Evolutionary conservation across 2,329 filamentous ascomycete genomes (phyloP).

Genomic region (Leptographium radiaticola): DNA sequence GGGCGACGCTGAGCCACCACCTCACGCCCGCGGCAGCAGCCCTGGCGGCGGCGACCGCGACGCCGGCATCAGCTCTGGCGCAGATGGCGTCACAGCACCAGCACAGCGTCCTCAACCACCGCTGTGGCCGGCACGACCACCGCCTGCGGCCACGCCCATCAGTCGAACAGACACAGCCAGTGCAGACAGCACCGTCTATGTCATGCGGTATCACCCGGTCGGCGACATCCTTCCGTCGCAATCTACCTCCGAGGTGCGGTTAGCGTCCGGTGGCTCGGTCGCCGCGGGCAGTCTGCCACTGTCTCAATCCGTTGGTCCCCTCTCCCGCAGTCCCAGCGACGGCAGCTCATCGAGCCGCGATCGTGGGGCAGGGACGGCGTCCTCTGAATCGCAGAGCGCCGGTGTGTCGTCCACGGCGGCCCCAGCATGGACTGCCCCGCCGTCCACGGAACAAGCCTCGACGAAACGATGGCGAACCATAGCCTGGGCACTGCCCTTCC

Average conservation of each 20-base stretch:
- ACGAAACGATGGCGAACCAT: slow-evolving; percentile 18
- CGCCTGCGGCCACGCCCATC: slow-evolving; percentile 40
- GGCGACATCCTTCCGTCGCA: slow-evolving; percentile 34
- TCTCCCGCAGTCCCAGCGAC: slow-evolving; percentile 10
- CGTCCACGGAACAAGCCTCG: slow-evolving; percentile 4
- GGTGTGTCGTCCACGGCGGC: not conserved
- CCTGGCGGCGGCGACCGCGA: not conserved
- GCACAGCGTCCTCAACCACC: slow-evolving; percentile 25
- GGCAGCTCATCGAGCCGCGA: slow-evolving; percentile 2
- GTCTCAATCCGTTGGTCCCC: not conserved
- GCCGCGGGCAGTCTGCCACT: not conserved
- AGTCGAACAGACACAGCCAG: slow-evolving; percentile 51
- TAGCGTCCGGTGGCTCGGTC: not conserved
- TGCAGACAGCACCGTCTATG: slow-evolving; percentile 51
- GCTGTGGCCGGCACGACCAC: slow-evolving; percentile 42
- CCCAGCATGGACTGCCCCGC: slow-evolving; percentile 14
- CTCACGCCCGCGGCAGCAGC: not conserved
- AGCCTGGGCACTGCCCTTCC: slow-evolving; percentile 19
- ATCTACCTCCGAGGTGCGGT: slow-evolving; percentile 25
- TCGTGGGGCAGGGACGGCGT: not conserved
- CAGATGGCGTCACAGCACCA: not conserved
- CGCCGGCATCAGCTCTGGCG: too few species aligned
- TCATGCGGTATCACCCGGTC: slow-evolving; percentile 45
- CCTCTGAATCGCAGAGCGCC: slow-evolving; percentile 2
- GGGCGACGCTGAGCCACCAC: not conserved